Conservation (phyloP, 805 yeast genomes). For the Yamadazyma sp. region DNA sequence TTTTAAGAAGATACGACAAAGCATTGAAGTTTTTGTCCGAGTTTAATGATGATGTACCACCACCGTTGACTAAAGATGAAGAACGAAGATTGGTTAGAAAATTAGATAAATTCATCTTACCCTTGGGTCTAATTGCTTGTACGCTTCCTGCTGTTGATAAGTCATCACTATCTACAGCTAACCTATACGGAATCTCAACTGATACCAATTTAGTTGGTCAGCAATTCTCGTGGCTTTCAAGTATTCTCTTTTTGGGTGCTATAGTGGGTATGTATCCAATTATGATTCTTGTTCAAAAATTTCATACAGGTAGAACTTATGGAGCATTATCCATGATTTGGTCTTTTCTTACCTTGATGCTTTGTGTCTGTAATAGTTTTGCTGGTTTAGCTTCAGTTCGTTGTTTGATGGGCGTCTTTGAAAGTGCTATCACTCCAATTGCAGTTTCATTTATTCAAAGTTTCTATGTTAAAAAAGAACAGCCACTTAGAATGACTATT, state of each 20-base stretch:
- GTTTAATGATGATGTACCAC: no score
- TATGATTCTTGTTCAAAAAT: no score
- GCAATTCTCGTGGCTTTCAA: slow-evolving; percentile 27
- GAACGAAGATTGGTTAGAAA: no score
- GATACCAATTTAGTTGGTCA: not conserved
- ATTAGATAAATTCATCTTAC: no score
- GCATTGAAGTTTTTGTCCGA: no score
- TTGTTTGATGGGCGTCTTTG: slow-evolving; percentile 24
- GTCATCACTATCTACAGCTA: no score
- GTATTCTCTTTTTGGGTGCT: slow-evolving; percentile 45
- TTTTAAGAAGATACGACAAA: no score
- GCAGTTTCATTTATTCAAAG: slow-evolving; percentile 11
- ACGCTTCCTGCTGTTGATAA: no score
- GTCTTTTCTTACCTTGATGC: slow-evolving; percentile 12
- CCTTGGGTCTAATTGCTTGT: no score
- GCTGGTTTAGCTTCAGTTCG: slow-evolving; percentile 13
- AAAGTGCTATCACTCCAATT: slow-evolving; percentile 19
- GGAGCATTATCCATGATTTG: slow-evolving; percentile 16
- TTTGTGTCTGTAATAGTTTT: slow-evolving; percentile 11
- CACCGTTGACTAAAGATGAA: no score
- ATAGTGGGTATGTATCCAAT: not conserved
- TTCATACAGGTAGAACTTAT: no score
- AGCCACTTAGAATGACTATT: slow-evolving; percentile 21
- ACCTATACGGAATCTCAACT: no score
- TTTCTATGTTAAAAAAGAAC: slow-evolving; percentile 20